Evolutionary conservation across 371 early-diverging fungal species (phyloP).

Genomic region (Lichtheimia ornata): DNA sequence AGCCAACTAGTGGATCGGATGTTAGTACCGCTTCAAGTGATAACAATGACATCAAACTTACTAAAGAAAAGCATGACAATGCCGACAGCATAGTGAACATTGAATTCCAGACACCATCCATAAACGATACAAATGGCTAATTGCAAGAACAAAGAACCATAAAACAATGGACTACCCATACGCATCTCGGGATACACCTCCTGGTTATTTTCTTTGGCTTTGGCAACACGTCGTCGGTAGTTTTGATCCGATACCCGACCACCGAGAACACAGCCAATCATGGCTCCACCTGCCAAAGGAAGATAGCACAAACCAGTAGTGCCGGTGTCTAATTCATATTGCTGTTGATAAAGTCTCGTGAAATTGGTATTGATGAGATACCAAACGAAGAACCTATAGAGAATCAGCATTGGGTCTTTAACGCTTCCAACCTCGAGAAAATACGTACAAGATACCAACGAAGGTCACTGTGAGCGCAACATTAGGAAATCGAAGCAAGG

Average conservation of each 20-base stretch:
- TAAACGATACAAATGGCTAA: slow-evolving; percentile 25
- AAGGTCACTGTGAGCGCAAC: slow-evolving; percentile 31
- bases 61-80: slow-evolving; percentile 39
- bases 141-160: slow-evolving; percentile 20
- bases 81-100: slow-evolving; percentile 42
- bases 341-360: slow-evolving; percentile 33
- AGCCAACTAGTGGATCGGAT: slow-evolving; percentile 23
- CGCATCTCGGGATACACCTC: slow-evolving; percentile 36
- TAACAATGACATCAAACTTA: slow-evolving; percentile 14
- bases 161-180: slow-evolving; percentile 26
- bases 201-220: slow-evolving; percentile 20
- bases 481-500: slow-evolving; percentile 28
- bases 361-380: slow-evolving; percentile 35
- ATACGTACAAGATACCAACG: slow-evolving; percentile 38
- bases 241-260: slow-evolving; percentile 36
- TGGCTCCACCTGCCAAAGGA: slow-evolving; percentile 31
- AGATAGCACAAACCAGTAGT: slow-evolving; percentile 40
- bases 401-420: background rate
- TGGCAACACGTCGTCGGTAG: slow-evolving; percentile 23
- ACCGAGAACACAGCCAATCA: slow-evolving; percentile 34
- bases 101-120: slow-evolving; percentile 42
- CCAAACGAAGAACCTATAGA: slow-evolving; percentile 26
- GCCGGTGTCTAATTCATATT: slow-evolving; percentile 32
- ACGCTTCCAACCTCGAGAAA: background rate
- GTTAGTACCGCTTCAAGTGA: background rate